A percentile compares a stretch with the other conserved stretches of the same genome.
These are phyloP conservation scores for Eucalyptus sp. DNA, from an alignment of 345 rosid species.

Conservation along the genomic window DNA sequence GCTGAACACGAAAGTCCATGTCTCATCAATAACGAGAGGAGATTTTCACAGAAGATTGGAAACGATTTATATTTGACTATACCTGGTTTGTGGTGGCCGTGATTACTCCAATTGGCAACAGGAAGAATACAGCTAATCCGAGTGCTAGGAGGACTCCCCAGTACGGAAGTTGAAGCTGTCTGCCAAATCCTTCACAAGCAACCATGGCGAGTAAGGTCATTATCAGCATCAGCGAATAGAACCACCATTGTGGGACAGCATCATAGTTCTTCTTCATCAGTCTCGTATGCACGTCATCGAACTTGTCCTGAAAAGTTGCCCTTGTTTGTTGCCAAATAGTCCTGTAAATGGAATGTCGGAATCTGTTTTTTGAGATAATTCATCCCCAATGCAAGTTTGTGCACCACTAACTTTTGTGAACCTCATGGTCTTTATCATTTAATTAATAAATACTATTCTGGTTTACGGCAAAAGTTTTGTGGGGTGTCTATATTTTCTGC, in stretches of 20 bases:
- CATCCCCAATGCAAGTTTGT: neutral
- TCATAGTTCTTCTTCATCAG: conserved; percentile 56
- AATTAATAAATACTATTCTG: neutral
- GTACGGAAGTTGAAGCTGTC: conserved; percentile 44
- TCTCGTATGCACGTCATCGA: conserved; percentile 54
- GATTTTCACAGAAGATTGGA: neutral
- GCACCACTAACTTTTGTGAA: neutral
- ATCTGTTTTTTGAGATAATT: neutral
- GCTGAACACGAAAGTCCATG: conserved; percentile 11
- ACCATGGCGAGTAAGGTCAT: conserved; percentile 18
- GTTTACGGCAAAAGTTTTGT: neutral
- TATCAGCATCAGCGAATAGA: conserved; percentile 8
- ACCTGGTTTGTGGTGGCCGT: conserved; percentile 55
- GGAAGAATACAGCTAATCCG: conserved; percentile 29
- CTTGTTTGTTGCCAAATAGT: conserved; percentile 26
- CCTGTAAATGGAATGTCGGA: neutral
- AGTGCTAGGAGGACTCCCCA: conserved; percentile 37
- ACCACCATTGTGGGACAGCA: conserved; percentile 40
- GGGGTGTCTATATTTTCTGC: neutral
- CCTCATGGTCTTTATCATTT: neutral
- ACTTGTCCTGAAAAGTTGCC: conserved; percentile 15
- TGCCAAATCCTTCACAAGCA: conserved; percentile 32
- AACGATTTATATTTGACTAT: neutral
- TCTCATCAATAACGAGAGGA: neutral
- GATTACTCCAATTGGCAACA: conserved; percentile 34